Percentiles rank a stretch among this genome's conserved stretches.
Conservation (phyloP, 2,329 filamentous ascomycete species). For the Neonectria faginata region DNA sequence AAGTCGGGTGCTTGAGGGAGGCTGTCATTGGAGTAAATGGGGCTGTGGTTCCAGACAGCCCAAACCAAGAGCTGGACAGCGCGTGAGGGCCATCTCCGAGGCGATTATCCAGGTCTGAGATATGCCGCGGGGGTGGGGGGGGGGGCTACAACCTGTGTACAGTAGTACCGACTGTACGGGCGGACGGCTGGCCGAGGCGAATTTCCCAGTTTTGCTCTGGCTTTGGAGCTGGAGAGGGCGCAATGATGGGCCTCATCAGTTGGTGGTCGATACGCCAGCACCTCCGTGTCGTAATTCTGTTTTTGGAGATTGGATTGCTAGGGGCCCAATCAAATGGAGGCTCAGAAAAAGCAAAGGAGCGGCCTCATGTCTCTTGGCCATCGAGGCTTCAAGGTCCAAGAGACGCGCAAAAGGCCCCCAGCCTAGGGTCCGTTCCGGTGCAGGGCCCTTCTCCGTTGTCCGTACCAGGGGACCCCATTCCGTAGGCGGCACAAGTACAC, state of each 20-base stretch:
- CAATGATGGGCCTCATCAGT: conserved; percentile 9
- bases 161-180: no score
- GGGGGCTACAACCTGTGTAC: neutral
- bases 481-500: conserved; percentile 33
- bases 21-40: neutral
- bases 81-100: neutral
- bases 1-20: neutral
- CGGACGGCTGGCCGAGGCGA: neutral
- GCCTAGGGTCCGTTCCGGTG: conserved; percentile 26
- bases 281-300: conserved; percentile 12
- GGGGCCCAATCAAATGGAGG: conserved; percentile 36
- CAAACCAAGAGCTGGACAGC: neutral
- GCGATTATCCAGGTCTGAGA: neutral
- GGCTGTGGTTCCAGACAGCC: neutral
- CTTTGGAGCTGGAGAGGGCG: neutral
- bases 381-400: conserved; percentile 31
- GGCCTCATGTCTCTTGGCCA: conserved; percentile 36
- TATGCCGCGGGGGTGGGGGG: neutral
- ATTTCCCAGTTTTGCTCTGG: neutral
- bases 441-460: conserved; percentile 32
- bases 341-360: conserved; percentile 39
- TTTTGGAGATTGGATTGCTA: conserved; percentile 34
- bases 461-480: conserved; percentile 33
- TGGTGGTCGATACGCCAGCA: conserved; percentile 1
- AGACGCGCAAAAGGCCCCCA: conserved; percentile 29